phyloP scores from a whole-genome alignment of 2,329 filamentous ascomycete species.

The Sclerotinia subarctica region DNA sequence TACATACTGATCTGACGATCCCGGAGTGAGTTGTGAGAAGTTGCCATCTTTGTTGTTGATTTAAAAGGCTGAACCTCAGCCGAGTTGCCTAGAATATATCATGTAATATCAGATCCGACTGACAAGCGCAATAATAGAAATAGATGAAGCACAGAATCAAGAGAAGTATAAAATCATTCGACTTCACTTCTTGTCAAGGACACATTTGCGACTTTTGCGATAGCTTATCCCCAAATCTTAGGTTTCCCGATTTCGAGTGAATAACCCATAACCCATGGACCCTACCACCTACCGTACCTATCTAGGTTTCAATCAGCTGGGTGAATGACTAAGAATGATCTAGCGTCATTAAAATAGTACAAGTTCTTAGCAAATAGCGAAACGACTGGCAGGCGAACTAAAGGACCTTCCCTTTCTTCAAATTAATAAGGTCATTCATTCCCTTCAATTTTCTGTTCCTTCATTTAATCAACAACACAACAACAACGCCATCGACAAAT shows the following conservation, averaged over 20 bases:
- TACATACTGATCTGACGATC: constrained; percentile 68
- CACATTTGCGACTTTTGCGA: constrained; percentile 15
- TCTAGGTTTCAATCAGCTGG: neutral
- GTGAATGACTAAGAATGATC: neutral
- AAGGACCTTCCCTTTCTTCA: neutral
- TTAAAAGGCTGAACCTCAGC: constrained; percentile 37
- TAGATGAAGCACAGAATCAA: neutral
- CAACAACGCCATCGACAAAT: neutral
- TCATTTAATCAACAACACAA: constrained; percentile 9
- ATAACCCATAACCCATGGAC: neutral
- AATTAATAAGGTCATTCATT: neutral
- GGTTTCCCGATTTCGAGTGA: neutral
- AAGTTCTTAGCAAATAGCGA: neutral
- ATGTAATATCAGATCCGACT: constrained; percentile 28
- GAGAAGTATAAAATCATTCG: neutral
- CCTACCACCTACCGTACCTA: neutral
- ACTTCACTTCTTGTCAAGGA: constrained; percentile 8
- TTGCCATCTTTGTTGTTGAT: constrained; percentile 48
- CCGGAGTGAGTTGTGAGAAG: constrained; percentile 57
- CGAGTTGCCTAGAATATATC: constrained; percentile 29
- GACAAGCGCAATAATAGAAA: neutral
- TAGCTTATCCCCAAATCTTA: neutral
- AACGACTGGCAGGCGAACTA: neutral
- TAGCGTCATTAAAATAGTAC: constrained; percentile 1
- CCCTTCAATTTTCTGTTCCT: constrained; percentile 1